Percentiles rank a stretch among this genome's conserved stretches.
Evolutionary conservation across 345 rosid genomes (phyloP).

Genomic region (Hirschfeldia incana): DNA sequence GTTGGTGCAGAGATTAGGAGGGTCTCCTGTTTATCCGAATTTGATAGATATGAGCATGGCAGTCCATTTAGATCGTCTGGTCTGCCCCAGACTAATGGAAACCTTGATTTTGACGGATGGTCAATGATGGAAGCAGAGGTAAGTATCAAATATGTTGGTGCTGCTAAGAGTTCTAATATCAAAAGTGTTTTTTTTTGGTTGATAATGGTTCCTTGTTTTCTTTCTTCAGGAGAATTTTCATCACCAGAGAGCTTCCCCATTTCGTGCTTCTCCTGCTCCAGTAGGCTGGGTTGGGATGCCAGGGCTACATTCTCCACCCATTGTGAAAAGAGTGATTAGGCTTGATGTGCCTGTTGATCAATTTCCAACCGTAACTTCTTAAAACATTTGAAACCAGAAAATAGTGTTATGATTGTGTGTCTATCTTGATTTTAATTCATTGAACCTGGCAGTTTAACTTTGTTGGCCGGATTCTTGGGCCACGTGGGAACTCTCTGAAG

Average conservation of each 20-base stretch:
- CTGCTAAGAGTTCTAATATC: not conserved
- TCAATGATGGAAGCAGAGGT: conserved; percentile 73
- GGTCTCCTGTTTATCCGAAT: conserved; percentile 61
- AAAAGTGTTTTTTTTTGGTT: not conserved
- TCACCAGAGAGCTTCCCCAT: conserved; percentile 65
- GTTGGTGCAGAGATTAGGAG: conserved; percentile 70
- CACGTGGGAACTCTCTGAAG: conserved; percentile 94
- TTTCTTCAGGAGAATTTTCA: conserved; percentile 71
- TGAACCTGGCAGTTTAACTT: conserved; percentile 73
- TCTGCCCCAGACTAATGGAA: conserved; percentile 52
- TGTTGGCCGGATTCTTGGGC: conserved; percentile 93
- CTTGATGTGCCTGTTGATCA: conserved; percentile 95
- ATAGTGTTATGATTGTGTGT: not conserved
- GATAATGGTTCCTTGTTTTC: conserved; percentile 4
- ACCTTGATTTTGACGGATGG: conserved; percentile 81
- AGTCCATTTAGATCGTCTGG: conserved; percentile 80
- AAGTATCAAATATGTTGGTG: not conserved
- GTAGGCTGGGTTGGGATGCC: conserved; percentile 78
- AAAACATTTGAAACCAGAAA: not conserved
- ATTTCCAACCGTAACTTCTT: conserved; percentile 73
- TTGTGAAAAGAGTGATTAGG: conserved; percentile 69
- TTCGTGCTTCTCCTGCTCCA: conserved; percentile 57
- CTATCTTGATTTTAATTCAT: not conserved
- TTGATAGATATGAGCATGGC: conserved; percentile 79
- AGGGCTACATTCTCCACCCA: conserved; percentile 57